Base-by-base conservation (phyloP, 1,284 basidiomycete genomes). In the Leccinum solheimii region DNA sequence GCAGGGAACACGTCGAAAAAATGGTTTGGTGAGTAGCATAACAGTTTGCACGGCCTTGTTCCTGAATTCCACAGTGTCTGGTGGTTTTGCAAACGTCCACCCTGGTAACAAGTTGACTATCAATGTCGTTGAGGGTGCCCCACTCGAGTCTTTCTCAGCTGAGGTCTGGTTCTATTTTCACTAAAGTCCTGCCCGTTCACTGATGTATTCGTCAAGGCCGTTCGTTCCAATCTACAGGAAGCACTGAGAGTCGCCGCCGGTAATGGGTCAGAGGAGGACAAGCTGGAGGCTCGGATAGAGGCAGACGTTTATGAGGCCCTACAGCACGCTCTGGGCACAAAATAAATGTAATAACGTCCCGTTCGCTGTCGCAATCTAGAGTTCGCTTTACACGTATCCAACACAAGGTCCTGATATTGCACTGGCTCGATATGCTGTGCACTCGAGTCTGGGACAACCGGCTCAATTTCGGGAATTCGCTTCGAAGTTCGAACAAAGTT, bases 11-110 rank as follows among this genome's bases (percentile, higher is more conserved):
- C 82, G 54, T 85, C 88, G 62, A 95, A 95, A 85, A 98, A 97
- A 82, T 98, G 90, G 90, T 98, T 97, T 74, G 91, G 96, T 97
- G 76, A 73, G 92, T 83, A 19, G n/a, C 51, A 55, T 45, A 30
- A 38, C 8, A 38, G 27, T 40, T 10, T 49, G 21, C 50, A 52
- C 1, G 50, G 50, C 23, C 56, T 34, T 49, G 32, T 60, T 63
- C 45, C 67, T 66, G 57, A 66, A 38, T 59, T 21, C 34, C 23
- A 32, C 21, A 98, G 97, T 95, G 59, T 98, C 97, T 62, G 91
- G 94, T 66, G 97, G 97, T 63, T 98, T 99, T 76, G 97, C 97
- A 60, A 98, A 92, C 63, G 94, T 99, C 56, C 97, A 99, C 80
- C 94, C 95, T 57, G 95, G 96, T 83, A 99, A 98, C 86, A 89